Percentiles rank a stretch among this genome's conserved stretches.
Evolutionary conservation across 257 asterid species (phyloP).

Genomic region (Fraxinus americana): DNA sequence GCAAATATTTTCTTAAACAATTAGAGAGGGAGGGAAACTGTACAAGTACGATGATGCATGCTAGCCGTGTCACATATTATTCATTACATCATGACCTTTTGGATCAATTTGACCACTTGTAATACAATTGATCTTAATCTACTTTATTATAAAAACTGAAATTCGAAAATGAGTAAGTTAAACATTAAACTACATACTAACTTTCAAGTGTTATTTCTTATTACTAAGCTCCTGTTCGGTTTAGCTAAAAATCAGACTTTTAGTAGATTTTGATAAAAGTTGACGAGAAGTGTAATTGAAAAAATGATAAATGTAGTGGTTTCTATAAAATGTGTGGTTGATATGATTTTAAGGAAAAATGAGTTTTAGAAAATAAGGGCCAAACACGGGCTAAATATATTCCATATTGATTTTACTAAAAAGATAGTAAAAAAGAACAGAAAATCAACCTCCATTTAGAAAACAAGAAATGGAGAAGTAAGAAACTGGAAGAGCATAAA

Average conservation of each 20-base stretch:
- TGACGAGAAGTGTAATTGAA: neutral
- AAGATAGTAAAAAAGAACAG: neutral
- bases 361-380: too few species aligned
- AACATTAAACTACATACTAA: neutral
- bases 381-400: too few species aligned
- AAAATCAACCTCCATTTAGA: neutral
- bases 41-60: neutral
- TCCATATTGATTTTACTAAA: too few species aligned
- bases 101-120: neutral
- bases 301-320: slow-evolving; percentile 1
- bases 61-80: neutral
- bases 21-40: neutral
- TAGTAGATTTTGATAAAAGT: neutral
- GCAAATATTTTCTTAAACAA: neutral
- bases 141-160: neutral
- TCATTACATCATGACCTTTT: neutral
- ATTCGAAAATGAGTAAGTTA: neutral
- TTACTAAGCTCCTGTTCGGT: neutral
- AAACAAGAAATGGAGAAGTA: neutral
- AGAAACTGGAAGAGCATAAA: slow-evolving; percentile 15
- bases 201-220: neutral
- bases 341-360: too few species aligned
- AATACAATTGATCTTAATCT: neutral
- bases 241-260: too few species aligned
- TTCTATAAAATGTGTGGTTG: too few species aligned